These are phyloP conservation scores for Xylaria bambusicola DNA, from an alignment of 495 filamentous ascomycete genomes.

Conservation along the genomic window DNA sequence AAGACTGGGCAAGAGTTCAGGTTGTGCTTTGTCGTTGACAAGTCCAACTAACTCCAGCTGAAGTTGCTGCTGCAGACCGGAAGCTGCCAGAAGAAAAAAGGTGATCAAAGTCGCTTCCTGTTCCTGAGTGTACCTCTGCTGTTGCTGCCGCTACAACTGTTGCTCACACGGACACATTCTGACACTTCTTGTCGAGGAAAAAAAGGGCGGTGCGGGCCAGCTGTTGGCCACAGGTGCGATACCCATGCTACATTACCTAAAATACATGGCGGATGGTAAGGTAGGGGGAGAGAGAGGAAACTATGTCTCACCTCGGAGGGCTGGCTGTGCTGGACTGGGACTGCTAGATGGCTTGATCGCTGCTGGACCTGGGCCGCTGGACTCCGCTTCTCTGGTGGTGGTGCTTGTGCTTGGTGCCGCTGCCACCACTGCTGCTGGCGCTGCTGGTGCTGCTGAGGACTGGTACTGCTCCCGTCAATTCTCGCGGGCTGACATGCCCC, in stretches of 20 bases:
- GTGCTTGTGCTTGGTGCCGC: background rate
- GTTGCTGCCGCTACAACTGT: slow-evolving; percentile 9
- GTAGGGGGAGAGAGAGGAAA: slow-evolving; percentile 21
- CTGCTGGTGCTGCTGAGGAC: background rate
- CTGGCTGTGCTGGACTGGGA: slow-evolving; percentile 5
- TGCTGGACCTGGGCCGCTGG: background rate
- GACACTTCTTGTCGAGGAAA: slow-evolving; percentile 23
- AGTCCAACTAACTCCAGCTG: slow-evolving; percentile 32
- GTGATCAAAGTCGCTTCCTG: slow-evolving; percentile 32
- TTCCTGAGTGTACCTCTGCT: slow-evolving; percentile 19
- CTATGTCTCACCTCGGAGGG: slow-evolving; percentile 36
- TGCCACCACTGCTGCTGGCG: slow-evolving; percentile 9
- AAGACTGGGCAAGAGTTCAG: slow-evolving; percentile 19
- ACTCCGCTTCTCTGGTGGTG: background rate
- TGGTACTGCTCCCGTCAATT: slow-evolving; percentile 7
- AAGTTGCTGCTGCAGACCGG: slow-evolving; percentile 25
- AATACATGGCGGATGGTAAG: slow-evolving; percentile 30
- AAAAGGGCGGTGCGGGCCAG: slow-evolving; percentile 40
- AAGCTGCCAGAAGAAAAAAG: slow-evolving; percentile 33
- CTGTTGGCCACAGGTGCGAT: slow-evolving; percentile 32
- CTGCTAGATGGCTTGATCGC: background rate
- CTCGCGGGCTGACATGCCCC: slow-evolving; percentile 17
- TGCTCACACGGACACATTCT: slow-evolving; percentile 20
- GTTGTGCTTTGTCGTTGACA: slow-evolving; percentile 35
- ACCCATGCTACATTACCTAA: slow-evolving; percentile 33